Conservation (phyloP, 2,329 filamentous ascomycete genomes). For the Cladophialophora psammophila region DNA sequence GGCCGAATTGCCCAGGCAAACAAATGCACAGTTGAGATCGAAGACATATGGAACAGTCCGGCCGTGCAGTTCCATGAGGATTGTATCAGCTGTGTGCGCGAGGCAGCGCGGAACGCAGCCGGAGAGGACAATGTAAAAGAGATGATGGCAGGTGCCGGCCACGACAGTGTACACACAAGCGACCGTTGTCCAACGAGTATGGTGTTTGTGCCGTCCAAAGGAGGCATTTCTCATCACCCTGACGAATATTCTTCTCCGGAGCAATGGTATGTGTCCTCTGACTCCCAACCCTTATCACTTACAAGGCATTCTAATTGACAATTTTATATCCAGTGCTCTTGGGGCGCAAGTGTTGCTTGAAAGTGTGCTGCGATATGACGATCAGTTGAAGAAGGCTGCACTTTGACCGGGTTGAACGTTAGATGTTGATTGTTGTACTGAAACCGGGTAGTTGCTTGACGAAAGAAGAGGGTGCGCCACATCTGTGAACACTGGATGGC, state of each 20-base stretch:
- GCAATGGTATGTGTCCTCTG: conserved; percentile 55
- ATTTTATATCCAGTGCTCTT: conserved; percentile 18
- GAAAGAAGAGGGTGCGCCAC: too few relatives aligned
- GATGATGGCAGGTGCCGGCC: conserved; percentile 71
- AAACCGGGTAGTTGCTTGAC: not conserved
- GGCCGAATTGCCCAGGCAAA: conserved; percentile 20
- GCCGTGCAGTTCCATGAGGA: conserved; percentile 69
- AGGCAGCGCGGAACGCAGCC: conserved; percentile 63
- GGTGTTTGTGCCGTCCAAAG: conserved; percentile 70
- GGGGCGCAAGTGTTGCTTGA: conserved; percentile 33
- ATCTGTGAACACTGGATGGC: not conserved
- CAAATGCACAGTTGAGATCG: conserved; percentile 25
- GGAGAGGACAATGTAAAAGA: conserved; percentile 47
- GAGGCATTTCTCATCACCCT: conserved; percentile 71
- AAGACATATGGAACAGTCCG: conserved; percentile 42
- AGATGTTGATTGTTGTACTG: not conserved
- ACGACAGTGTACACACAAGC: conserved; percentile 69
- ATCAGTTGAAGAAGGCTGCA: conserved; percentile 2
- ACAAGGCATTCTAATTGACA: not conserved
- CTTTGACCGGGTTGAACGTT: not conserved
- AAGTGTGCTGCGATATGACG: conserved; percentile 56
- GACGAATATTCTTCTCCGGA: conserved; percentile 67
- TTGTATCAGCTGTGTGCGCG: conserved; percentile 70
- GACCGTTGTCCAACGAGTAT: conserved; percentile 69
- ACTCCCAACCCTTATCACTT: not conserved